Evolutionary conservation across 495 filamentous ascomycete genomes (phyloP).

Genomic region (Podospora comata): DNA sequence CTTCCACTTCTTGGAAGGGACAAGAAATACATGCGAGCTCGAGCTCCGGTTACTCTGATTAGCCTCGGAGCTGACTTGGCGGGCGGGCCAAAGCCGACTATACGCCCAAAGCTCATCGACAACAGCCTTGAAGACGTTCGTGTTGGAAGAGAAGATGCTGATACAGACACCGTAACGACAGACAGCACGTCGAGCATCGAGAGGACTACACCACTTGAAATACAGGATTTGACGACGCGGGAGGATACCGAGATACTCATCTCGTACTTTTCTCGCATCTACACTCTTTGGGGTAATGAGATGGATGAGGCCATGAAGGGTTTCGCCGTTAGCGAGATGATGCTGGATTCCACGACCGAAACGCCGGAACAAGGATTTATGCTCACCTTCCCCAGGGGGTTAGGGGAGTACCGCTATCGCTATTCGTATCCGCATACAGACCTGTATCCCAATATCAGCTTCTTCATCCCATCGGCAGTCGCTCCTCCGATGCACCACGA

Average conservation of each 20-base stretch:
- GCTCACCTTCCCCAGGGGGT: slow-evolving; percentile 26
- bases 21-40: slow-evolving; percentile 27
- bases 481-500: background rate
- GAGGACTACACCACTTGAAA: background rate
- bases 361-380: slow-evolving; percentile 20
- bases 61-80: slow-evolving; percentile 15
- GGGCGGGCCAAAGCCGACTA: no score
- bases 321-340: slow-evolving; percentile 13
- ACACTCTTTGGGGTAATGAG: slow-evolving; percentile 26
- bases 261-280: slow-evolving; percentile 28
- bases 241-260: slow-evolving; percentile 22
- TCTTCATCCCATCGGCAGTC: background rate
- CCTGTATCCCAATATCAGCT: background rate
- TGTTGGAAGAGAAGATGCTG: background rate
- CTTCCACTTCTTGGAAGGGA: slow-evolving; percentile 30
- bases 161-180: background rate
- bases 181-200: background rate
- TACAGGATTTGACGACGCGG: slow-evolving; percentile 21
- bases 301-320: slow-evolving; percentile 29
- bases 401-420: slow-evolving; percentile 18
- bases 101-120: background rate
- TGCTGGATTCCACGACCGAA: background rate
- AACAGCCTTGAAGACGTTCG: background rate
- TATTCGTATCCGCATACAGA: slow-evolving; percentile 13
- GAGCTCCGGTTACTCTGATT: slow-evolving; percentile 23